phyloP scores from a whole-genome alignment of 164 flowering plant genomes.

The Nelumbo lutea region DNA sequence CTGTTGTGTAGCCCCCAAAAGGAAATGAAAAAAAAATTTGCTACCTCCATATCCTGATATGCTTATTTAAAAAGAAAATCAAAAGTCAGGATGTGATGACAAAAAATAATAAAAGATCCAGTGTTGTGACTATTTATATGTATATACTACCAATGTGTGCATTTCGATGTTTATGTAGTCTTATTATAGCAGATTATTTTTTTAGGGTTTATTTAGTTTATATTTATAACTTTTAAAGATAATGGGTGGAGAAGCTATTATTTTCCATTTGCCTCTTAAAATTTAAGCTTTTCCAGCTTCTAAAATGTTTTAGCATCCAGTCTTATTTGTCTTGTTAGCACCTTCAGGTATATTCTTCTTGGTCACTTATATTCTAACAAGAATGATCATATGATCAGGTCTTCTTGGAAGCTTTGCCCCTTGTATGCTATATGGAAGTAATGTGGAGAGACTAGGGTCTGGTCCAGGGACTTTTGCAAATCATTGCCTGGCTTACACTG shows the following conservation, averaged over 20 bases:
- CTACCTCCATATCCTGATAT: too few relatives aligned
- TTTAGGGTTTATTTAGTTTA: not conserved
- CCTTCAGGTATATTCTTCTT: not conserved
- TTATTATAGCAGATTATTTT: not conserved
- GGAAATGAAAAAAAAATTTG: too few relatives aligned
- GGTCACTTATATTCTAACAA: constrained; percentile 1
- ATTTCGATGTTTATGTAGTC: too few relatives aligned
- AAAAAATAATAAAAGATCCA: too few relatives aligned
- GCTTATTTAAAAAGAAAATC: too few relatives aligned
- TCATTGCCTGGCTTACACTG: constrained; percentile 77
- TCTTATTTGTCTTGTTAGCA: not conserved
- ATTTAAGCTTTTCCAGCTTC: not conserved
- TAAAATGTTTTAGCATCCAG: not conserved
- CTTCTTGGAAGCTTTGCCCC: constrained; percentile 85
- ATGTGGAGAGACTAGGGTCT: constrained; percentile 78
- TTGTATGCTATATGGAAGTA: constrained; percentile 86
- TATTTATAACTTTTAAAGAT: not conserved
- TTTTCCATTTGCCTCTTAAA: not conserved
- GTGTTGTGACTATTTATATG: too few relatives aligned
- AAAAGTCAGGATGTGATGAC: too few relatives aligned
- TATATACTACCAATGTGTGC: too few relatives aligned
- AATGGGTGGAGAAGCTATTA: not conserved
- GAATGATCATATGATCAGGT: constrained; percentile 38
- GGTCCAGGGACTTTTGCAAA: constrained; percentile 61
- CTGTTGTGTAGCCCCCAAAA: too few relatives aligned